Percentiles rank a stretch among this genome's conserved stretches.
Evolutionary conservation across 73 alveolate genomes (phyloP).

Genomic region (Tetrahymena thermophila): DNA sequence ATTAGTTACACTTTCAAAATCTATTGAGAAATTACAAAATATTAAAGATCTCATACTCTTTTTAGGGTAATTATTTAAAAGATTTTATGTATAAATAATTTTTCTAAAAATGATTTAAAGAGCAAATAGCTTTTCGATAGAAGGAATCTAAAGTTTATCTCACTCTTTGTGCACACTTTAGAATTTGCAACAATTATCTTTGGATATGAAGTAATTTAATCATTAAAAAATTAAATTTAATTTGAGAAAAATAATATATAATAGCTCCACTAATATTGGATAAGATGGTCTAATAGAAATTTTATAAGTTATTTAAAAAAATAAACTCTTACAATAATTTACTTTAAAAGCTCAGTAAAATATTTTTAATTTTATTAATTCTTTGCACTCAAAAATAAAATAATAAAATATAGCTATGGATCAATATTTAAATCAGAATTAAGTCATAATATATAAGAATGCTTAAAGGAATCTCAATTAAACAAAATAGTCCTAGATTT

Average conservation of each 20-base stretch:
- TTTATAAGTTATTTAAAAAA: neutral
- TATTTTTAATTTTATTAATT: neutral
- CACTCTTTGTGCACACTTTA: neutral
- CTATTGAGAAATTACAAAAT: neutral
- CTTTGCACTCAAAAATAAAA: neutral
- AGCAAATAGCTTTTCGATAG: neutral
- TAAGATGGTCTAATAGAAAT: neutral
- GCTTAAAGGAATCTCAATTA: neutral
- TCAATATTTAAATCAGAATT: neutral
- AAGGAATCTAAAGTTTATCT: neutral
- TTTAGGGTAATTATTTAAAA: neutral
- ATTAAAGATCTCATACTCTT: neutral
- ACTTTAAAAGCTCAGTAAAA: neutral
- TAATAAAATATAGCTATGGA: neutral
- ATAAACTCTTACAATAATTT: neutral
- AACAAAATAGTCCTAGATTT: neutral
- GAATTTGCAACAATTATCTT: neutral
- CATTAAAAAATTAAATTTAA: neutral
- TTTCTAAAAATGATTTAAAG: neutral
- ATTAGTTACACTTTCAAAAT: neutral
- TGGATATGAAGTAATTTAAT: neutral
- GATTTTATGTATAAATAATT: neutral
- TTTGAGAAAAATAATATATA: neutral
- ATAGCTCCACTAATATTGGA: neutral
- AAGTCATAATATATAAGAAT: neutral